Evolutionary conservation across 495 filamentous ascomycete genomes (phyloP), one percentile per base, ranked within the genome.

Genomic region (Friedmanniomyces simplex): DNA sequence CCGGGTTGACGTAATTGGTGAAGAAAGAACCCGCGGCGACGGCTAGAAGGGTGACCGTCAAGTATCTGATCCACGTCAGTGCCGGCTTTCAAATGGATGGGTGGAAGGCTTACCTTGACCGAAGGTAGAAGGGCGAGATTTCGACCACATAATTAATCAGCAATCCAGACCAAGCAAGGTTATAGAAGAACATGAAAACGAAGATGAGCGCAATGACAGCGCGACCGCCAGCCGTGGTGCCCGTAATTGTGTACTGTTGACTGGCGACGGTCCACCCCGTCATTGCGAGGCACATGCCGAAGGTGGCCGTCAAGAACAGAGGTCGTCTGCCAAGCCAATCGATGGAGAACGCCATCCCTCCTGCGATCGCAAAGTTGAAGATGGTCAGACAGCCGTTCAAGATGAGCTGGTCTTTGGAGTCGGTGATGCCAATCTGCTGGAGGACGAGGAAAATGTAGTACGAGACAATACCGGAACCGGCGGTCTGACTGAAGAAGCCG

Each of bases 311-410:
- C 2, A 84, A 64, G 60, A 82, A 81, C 47, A 85, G 73, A 2
- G 73, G 75, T 7, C 82, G 74, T n/a, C 82, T 73, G 12, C 79
- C 79, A 41, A 82, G 75, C 21, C 74, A 71, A 62, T 76, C 72
- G 57, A 77, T 75, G 52, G 79, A 73, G 39, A 80, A 71, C 28
- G 82, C 80, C n/a, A 78, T 79, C 21, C 72, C 66, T 39, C 76
- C 72, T 30, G 80, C 81, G 11, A 78, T 74, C 50, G 81, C 71
- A 10, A 82, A 70, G 52, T 77, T 77, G 41, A 81, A 74, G 42
- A 80, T 74, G 5, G 74, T 76, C 59, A 82, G 75, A 48, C 75
- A 72, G 8, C 74, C 79, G 50, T 76, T 76, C 56, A 77, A 74
- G 53, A 81, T 72, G 66, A 75, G 72, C 55, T 76, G 73, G 10